Conservation (phyloP, 805 yeast genomes). For the Myxozyma neglecta region DNA sequence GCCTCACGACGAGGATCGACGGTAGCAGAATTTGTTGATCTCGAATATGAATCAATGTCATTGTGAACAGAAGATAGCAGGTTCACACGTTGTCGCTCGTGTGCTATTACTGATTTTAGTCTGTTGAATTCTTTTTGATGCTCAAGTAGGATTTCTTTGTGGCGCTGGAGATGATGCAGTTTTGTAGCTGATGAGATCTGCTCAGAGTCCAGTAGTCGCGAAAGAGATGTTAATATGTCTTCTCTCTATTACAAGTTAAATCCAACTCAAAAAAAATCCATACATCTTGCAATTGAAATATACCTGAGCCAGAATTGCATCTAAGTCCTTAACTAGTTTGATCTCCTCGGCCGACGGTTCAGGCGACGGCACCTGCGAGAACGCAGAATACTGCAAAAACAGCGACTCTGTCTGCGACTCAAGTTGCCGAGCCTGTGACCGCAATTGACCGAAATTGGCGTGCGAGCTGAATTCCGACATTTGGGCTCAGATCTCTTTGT, state of each 20-base stretch:
- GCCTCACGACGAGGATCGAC: slow-evolving; percentile 47
- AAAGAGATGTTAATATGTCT: slow-evolving; percentile 52
- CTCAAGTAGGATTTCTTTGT: slow-evolving; percentile 70
- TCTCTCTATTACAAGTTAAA: slow-evolving; percentile 46
- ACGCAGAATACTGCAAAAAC: slow-evolving; percentile 55
- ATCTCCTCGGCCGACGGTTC: slow-evolving; percentile 52
- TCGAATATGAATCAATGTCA: slow-evolving; percentile 72
- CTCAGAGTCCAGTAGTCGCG: slow-evolving; percentile 57
- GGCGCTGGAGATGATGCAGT: slow-evolving; percentile 78
- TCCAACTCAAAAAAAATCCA: background rate
- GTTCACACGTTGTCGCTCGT: slow-evolving; percentile 75
- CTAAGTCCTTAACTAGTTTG: slow-evolving; percentile 50
- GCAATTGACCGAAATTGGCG: slow-evolving; percentile 59
- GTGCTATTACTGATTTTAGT: slow-evolving; percentile 58
- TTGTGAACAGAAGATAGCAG: slow-evolving; percentile 71
- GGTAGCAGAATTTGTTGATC: slow-evolving; percentile 38
- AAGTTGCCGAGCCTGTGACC: slow-evolving; percentile 65
- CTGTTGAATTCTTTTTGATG: slow-evolving; percentile 64
- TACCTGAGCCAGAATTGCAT: slow-evolving; percentile 50
- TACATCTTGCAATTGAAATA: slow-evolving; percentile 35
- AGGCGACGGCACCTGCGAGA: slow-evolving; percentile 53
- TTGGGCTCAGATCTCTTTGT: background rate
- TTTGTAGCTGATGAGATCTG: slow-evolving; percentile 66
- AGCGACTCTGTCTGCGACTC: slow-evolving; percentile 67
- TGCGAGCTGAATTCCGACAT: slow-evolving; percentile 20